Percentiles rank a stretch among this genome's conserved stretches.
Evolutionary conservation across 2,329 filamentous ascomycete genomes (phyloP).

Genomic region (Penicillium sclerotiorum): DNA sequence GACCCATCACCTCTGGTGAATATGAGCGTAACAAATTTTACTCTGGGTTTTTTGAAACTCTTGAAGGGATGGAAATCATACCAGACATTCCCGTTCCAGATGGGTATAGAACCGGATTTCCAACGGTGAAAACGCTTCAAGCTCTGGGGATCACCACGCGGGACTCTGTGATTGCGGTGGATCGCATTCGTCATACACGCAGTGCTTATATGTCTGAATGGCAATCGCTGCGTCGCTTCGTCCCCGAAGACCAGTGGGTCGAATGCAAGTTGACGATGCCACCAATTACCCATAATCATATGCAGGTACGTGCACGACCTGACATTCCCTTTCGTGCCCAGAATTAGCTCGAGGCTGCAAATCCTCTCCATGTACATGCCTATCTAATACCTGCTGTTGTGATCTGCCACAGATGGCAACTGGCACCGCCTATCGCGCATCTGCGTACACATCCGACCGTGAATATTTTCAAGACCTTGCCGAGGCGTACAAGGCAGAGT

Average conservation of each 20-base stretch:
- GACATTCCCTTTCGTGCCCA: conserved; percentile 37
- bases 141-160: conserved; percentile 7
- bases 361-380: background rate
- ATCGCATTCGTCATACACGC: background rate
- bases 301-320: conserved; percentile 52
- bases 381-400: conserved; percentile 43
- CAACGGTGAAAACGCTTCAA: conserved; percentile 5
- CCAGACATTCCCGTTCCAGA: conserved; percentile 3
- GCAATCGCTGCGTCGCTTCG: conserved; percentile 3
- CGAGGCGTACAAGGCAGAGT: conserved; percentile 60
- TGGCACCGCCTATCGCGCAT: conserved; percentile 53
- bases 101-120: conserved; percentile 8
- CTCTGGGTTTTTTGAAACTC: conserved; percentile 27
- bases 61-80: conserved; percentile 20
- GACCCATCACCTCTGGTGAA: conserved; percentile 26
- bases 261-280: conserved; percentile 15
- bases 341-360: too few relatives aligned
- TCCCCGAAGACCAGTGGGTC: conserved; percentile 7
- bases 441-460: conserved; percentile 54
- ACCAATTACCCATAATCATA: conserved; percentile 16
- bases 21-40: conserved; percentile 28
- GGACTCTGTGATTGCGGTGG: conserved; percentile 7
- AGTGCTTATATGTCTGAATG: conserved; percentile 11
- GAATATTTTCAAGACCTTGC: conserved; percentile 65
- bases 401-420: conserved; percentile 57